Evolutionary conservation across 169 alveolate species (phyloP), one percentile per base, ranked within the genome.

Genomic region (Plasmodium cynomolgi): DNA sequence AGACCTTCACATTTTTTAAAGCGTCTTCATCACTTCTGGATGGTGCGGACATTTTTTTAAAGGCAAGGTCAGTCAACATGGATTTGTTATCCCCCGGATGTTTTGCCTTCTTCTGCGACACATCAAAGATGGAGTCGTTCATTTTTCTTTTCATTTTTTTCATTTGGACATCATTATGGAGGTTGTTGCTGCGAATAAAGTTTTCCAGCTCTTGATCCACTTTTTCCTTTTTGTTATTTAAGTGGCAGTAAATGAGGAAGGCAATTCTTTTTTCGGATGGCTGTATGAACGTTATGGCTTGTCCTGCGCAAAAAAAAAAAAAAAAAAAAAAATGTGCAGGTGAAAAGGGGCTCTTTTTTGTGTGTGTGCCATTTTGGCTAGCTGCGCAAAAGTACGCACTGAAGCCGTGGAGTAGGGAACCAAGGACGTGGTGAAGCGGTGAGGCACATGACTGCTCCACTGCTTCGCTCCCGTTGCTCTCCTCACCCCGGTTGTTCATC

Each of bases 211-310:
- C 91, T 26, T 90, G 79, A 68, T 90, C 91, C 3, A 90, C 50
- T 34, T 23, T 68, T 90, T 54, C 84, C 33, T 90, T 90, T 81
- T 58, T 68, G n/a, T 79, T 68, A 26, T 90, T 90, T 47, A 90
- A 80, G 56, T 90, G 81, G 29, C 23, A 56, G 54, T 90, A 90
- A 68, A 90, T 90, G 23, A 90, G 94, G 56, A 62, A 90, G 9
- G 94, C 94, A 31, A 80, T 90, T 90, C 83, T 90, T 80, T 90
- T 90, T 90, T 90, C 94, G 11, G 91, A 79, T 20, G 94, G 84
- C 3, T 50, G 26, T 20, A 90, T 90, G 54, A 90, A 90, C 17
- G 94, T 90, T 29, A 90, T 81, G 23, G 94, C 94, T 23, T 90
- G 77, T 17, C 94, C 94, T 90, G 39, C 13, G 17, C 31, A 34